These are phyloP conservation scores for Neofusicoccum umdonicola DNA, from an alignment of 2,329 filamentous ascomycete genomes.

Conservation along the genomic window DNA sequence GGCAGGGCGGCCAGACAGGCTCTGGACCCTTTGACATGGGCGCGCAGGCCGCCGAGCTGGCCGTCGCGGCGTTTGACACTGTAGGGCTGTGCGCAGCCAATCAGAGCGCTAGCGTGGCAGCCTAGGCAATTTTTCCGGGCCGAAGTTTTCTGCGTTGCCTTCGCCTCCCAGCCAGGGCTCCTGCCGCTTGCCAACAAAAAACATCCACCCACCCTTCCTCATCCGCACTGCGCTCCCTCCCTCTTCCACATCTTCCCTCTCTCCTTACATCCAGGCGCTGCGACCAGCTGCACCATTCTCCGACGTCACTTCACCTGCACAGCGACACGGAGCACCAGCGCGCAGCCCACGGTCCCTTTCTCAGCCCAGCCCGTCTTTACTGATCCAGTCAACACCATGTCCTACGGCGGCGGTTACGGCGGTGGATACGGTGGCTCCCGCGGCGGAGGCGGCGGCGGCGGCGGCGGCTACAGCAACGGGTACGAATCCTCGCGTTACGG, in stretches of 20 bases:
- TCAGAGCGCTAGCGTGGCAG: conserved; percentile 9
- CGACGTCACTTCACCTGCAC: not conserved
- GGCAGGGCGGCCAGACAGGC: not conserved
- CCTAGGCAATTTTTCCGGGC: conserved; percentile 16
- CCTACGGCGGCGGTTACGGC: conserved; percentile 57
- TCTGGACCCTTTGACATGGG: conserved; percentile 8
- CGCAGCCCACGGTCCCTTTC: conserved; percentile 17
- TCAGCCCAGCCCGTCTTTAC: conserved; percentile 32
- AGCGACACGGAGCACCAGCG: conserved; percentile 7
- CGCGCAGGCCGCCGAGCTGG: conserved; percentile 2
- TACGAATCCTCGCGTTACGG: conserved; percentile 46
- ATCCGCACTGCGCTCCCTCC: conserved; percentile 5
- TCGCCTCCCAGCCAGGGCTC: conserved; percentile 17
- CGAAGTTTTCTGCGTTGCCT: conserved; percentile 18
- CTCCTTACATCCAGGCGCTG: not conserved
- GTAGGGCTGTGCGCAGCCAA: conserved; percentile 17
- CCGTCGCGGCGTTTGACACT: conserved; percentile 4
- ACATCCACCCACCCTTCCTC: conserved; percentile 16
- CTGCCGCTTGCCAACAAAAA: conserved; percentile 18
- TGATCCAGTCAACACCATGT: conserved; percentile 55
- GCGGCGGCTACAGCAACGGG: conserved; percentile 55
- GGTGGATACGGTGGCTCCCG: conserved; percentile 46
- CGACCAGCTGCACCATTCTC: not conserved
- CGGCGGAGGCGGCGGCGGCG: conserved; percentile 48
- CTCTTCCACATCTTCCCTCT: conserved; percentile 2